Percentiles rank a stretch among this genome's conserved stretches.
Evolutionary conservation across 2,329 filamentous ascomycete species (phyloP).

Genomic region (Metarhizium brunneum): DNA sequence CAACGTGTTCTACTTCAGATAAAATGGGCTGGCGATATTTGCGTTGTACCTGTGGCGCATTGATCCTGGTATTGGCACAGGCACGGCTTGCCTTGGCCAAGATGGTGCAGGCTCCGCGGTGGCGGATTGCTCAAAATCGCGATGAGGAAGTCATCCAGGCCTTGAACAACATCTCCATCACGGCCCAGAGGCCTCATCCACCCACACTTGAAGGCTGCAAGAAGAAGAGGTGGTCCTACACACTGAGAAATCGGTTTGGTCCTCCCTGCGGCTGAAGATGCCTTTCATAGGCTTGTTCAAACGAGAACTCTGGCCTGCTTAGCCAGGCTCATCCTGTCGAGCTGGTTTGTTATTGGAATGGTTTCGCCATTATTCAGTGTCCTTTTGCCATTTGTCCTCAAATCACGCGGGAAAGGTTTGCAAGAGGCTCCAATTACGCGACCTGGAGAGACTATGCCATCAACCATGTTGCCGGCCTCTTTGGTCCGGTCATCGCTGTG

Average conservation of each 20-base stretch:
- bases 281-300: constrained; percentile 9
- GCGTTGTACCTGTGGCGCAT: constrained; percentile 5
- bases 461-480: constrained; percentile 6
- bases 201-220: constrained; percentile 5
- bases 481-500: constrained; percentile 5
- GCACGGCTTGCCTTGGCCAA: constrained; percentile 4
- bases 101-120: constrained; percentile 8
- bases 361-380: constrained; percentile 6
- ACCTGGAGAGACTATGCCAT: constrained; percentile 10
- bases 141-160: constrained; percentile 8
- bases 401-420: constrained; percentile 4
- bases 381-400: constrained; percentile 6
- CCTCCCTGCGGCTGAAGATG: constrained; percentile 5
- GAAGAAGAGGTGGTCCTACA: constrained; percentile 7
- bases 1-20: constrained; percentile 1
- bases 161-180: constrained; percentile 6
- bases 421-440: constrained; percentile 5
- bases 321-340: constrained; percentile 4
- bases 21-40: constrained; percentile 10
- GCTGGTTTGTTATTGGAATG: constrained; percentile 10
- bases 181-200: not conserved
- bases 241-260: constrained; percentile 8
- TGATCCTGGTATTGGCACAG: constrained; percentile 6
- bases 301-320: constrained; percentile 6
- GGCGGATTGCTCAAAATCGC: constrained; percentile 8